Percentiles rank a stretch among this genome's conserved stretches.
Conservation (phyloP, 352 stramenopile species). For the Pelagophyceae sp. region DNA sequence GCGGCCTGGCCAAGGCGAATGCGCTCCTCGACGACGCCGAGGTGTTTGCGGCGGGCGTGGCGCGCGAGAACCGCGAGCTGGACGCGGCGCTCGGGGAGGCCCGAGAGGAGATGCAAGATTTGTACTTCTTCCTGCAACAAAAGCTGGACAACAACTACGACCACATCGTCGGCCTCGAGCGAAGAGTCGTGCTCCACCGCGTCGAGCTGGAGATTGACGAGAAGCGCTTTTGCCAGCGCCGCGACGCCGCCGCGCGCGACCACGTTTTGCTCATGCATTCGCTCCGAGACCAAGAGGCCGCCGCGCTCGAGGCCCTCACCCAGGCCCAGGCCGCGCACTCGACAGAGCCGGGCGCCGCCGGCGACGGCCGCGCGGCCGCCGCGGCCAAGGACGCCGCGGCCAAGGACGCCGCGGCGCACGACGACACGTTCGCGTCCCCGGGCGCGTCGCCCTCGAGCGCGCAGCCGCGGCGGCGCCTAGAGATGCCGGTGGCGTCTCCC, state of each 20-base stretch:
- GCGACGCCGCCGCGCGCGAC: too few species aligned
- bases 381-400: not conserved
- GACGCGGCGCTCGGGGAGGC: not conserved
- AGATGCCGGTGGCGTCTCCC: too few species aligned
- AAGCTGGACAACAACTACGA: conserved; percentile 12
- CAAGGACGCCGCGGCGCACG: not conserved
- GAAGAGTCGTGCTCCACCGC: not conserved
- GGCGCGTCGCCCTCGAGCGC: too few species aligned
- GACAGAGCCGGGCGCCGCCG: not conserved
- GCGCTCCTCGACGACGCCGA: too few species aligned
- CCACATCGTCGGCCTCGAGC: not conserved
- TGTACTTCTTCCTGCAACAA: not conserved
- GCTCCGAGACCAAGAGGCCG: not conserved
- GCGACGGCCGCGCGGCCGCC: not conserved
- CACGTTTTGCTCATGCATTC: not conserved
- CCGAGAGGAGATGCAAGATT: not conserved
- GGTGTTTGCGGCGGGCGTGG: too few species aligned
- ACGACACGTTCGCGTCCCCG: too few species aligned
- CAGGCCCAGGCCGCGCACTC: not conserved
- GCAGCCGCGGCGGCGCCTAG: too few species aligned
- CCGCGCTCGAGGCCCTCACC: not conserved
- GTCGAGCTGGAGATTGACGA: not conserved
- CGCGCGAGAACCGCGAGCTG: not conserved
- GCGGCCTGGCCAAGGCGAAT: too few species aligned
- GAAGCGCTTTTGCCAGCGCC: too few species aligned